Base-by-base conservation (phyloP, 2,329 filamentous ascomycete species). In the Cercospora nicotianae region DNA sequence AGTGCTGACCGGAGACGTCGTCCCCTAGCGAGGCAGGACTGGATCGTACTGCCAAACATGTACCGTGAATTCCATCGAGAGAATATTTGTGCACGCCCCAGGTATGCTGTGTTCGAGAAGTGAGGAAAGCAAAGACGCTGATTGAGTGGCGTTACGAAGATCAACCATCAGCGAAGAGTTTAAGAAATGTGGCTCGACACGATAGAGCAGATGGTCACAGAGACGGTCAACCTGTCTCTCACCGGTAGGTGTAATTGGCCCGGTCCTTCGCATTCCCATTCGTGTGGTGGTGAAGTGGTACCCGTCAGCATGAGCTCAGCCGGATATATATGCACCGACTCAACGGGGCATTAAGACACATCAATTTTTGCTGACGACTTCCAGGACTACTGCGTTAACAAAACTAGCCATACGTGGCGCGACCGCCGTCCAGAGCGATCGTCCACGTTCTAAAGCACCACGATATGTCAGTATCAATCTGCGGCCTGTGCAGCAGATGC, bases 401-500 rank as follows among this genome's bases (percentile, higher is more conserved):
- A 42, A 42, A 42, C 16, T 42, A 42, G 36, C 16, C 7, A 42
- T 42, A 42, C 36, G 36, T 42, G 36, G 7, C 36, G 36, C 16
- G 6, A n/a, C 36, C 16, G 3, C 5, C 3, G 36, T 7, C 36
- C 36, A 42, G 16, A 42, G 16, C 36, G 36, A 42, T n/a, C 16
- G 36, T 42, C 36, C 36, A 42, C 36, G 36, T 9, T 42, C 16
- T 42, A 42, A 42, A 53, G 48, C 18, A 23, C 48, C 26, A 8
- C 55, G 62, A 45, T 62, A 68, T 62, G 23, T 36, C 16, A 28
- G 18, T 8, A 31, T 68, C 31, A 55, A 65, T 26, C 10, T 65
- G 16, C 62, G 63, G 5, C 62, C 62, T 28, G 63, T 42, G 16
- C 62, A 64, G 36, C 66, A 68, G 36, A 65, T 62, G 62, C 66